These are phyloP conservation scores for Arthrobotrys musiformis DNA, from an alignment of 2,329 filamentous ascomycete genomes.

Conservation along the genomic window DNA sequence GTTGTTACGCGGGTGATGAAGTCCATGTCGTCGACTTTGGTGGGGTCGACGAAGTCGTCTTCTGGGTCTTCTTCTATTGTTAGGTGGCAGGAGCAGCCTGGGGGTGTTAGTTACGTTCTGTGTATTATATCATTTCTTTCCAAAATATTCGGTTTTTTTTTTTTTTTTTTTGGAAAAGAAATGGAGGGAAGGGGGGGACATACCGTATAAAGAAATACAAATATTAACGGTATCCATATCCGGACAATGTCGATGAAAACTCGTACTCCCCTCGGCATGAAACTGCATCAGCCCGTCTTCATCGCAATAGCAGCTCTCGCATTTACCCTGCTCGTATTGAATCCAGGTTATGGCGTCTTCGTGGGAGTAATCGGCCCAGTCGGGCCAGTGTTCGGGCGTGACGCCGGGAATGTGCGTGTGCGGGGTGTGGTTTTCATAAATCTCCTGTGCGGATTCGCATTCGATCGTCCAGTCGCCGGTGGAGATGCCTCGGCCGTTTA, in stretches of 20 bases:
- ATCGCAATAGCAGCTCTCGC: background rate
- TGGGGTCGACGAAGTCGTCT: background rate
- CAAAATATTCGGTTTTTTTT: background rate
- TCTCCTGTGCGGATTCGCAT: background rate
- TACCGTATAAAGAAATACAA: background rate
- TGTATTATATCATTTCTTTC: too few relatives aligned
- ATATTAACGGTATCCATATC: background rate
- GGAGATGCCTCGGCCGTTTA: too few relatives aligned
- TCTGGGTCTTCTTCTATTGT: background rate
- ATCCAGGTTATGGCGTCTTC: background rate
- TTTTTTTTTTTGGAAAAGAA: background rate
- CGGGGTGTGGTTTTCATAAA: background rate
- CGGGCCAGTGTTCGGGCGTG: background rate
- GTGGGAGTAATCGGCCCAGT: background rate
- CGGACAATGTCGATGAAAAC: background rate
- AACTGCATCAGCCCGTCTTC: background rate
- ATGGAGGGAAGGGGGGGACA: background rate
- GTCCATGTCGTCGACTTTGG: background rate
- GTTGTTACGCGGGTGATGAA: background rate
- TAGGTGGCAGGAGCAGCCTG: background rate
- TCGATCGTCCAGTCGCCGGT: background rate
- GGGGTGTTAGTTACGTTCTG: too few relatives aligned
- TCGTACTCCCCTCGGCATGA: background rate
- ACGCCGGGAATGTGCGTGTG: background rate
- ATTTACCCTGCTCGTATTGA: background rate